Evolutionary conservation across 2,329 filamentous ascomycete species (phyloP).

Genomic region (Fusarium drepaniforme): DNA sequence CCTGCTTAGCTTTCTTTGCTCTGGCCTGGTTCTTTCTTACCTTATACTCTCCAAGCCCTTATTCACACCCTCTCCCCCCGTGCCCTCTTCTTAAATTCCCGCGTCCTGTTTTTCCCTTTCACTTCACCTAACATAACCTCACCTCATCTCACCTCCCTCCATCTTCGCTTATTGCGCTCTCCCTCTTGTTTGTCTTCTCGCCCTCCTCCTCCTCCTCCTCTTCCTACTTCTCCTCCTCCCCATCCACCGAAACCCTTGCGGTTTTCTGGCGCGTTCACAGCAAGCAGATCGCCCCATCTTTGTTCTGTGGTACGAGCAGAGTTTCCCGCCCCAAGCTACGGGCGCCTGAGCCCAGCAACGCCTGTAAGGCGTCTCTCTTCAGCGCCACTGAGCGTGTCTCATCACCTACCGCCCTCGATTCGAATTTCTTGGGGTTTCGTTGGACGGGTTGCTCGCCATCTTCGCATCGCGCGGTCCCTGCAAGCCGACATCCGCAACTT

Average conservation of each 20-base stretch:
- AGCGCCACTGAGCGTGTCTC: slow-evolving; percentile 37
- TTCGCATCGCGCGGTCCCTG: slow-evolving; percentile 14
- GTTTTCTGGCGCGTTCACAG: slow-evolving; percentile 33
- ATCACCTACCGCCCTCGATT: background rate
- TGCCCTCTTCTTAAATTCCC: slow-evolving; percentile 44
- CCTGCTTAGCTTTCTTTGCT: slow-evolving; percentile 11
- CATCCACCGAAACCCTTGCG: slow-evolving; percentile 16
- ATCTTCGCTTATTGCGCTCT: background rate
- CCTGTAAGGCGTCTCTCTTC: slow-evolving; percentile 35
- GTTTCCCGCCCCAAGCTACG: slow-evolving; percentile 15
- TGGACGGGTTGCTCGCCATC: background rate
- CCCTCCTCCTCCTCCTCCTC: slow-evolving; percentile 3
- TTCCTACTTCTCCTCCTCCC: background rate
- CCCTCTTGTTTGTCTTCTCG: background rate
- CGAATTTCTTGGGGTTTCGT: slow-evolving; percentile 2
- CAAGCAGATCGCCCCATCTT: slow-evolving; percentile 29
- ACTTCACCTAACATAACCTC: slow-evolving; percentile 32
- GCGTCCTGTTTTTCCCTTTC: slow-evolving; percentile 35
- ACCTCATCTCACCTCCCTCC: slow-evolving; percentile 27
- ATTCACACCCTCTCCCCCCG: slow-evolving; percentile 37
- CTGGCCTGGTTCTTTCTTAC: slow-evolving; percentile 3
- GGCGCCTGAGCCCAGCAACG: slow-evolving; percentile 40
- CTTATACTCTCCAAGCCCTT: slow-evolving; percentile 40
- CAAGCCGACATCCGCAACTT: slow-evolving; percentile 39
- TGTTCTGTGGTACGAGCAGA: slow-evolving; percentile 30